Conservation (phyloP, 2,329 filamentous ascomycete species). For the Penicillium sclerotigenum region DNA sequence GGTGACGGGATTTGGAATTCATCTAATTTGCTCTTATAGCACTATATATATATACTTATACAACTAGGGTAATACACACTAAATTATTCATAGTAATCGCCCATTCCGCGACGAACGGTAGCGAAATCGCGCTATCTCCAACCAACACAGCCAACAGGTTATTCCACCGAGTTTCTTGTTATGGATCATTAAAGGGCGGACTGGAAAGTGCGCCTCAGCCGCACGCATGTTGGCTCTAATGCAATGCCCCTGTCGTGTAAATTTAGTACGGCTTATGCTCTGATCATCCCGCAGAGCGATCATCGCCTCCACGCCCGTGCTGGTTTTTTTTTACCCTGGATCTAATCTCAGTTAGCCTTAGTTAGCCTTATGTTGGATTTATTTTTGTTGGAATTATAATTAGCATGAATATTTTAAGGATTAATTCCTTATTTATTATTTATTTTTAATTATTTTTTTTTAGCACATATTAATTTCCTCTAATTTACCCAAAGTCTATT, state of each 20-base stretch:
- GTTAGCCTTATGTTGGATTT: constrained; percentile 13
- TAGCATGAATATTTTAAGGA: constrained; percentile 3
- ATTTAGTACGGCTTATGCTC: constrained; percentile 23
- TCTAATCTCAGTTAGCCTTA: constrained; percentile 19
- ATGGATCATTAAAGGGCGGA: background rate
- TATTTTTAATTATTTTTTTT: constrained; percentile 2
- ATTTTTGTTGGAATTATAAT: constrained; percentile 8
- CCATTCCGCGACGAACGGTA: background rate
- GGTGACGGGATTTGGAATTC: background rate
- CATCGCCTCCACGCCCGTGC: constrained; percentile 24
- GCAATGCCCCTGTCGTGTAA: constrained; percentile 13
- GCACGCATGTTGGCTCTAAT: constrained; percentile 6
- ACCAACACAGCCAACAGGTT: background rate
- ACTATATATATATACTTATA: background rate
- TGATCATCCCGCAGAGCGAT: constrained; percentile 26
- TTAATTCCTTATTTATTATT: constrained; percentile 1
- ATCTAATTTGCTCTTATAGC: background rate
- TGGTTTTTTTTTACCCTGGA: constrained; percentile 13
- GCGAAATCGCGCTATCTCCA: background rate
- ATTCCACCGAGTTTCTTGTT: background rate
- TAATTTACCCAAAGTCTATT: constrained; percentile 21
- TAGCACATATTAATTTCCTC: constrained; percentile 12
- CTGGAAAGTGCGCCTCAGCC: constrained; percentile 13
- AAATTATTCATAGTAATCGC: background rate
- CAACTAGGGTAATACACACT: background rate